Evolutionary conservation across 2,329 filamentous ascomycete species (phyloP).

Genomic region (Trichoderma oligosporum): DNA sequence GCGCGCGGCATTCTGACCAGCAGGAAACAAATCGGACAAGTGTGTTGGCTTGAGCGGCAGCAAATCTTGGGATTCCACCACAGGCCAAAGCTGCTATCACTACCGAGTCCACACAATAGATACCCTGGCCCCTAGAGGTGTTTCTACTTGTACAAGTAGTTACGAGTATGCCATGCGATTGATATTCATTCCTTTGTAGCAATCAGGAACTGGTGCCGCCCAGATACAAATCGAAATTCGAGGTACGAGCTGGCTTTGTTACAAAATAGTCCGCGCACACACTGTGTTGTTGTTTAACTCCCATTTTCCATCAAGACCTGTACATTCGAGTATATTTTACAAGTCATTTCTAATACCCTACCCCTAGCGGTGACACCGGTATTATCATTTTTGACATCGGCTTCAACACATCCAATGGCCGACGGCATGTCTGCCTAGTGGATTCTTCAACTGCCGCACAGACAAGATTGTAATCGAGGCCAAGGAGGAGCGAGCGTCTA

Average conservation of each 20-base stretch:
- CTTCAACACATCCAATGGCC: conserved; percentile 7
- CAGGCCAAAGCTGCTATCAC: background rate
- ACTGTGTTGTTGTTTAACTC: too few species aligned
- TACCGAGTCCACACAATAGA: background rate
- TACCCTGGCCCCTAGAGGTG: too few species aligned
- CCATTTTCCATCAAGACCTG: too few species aligned
- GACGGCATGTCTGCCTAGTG: conserved; percentile 9
- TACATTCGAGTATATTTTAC: too few species aligned
- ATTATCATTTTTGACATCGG: conserved; percentile 4
- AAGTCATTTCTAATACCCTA: background rate
- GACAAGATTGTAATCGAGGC: background rate
- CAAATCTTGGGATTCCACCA: background rate
- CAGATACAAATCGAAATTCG: too few species aligned
- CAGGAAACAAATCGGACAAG: background rate
- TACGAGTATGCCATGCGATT: too few species aligned
- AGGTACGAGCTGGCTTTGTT: too few species aligned
- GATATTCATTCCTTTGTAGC: too few species aligned
- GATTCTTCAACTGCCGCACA: conserved; percentile 8
- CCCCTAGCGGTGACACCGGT: background rate
- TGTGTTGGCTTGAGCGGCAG: background rate
- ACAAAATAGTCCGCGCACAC: too few species aligned
- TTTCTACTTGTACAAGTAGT: too few species aligned
- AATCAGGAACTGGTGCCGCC: too few species aligned
- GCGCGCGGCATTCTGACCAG: background rate
- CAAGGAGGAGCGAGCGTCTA: conserved; percentile 6